Base-by-base conservation (phyloP, 2,329 filamentous ascomycete species). In the Westerdykella aurantiaca region DNA sequence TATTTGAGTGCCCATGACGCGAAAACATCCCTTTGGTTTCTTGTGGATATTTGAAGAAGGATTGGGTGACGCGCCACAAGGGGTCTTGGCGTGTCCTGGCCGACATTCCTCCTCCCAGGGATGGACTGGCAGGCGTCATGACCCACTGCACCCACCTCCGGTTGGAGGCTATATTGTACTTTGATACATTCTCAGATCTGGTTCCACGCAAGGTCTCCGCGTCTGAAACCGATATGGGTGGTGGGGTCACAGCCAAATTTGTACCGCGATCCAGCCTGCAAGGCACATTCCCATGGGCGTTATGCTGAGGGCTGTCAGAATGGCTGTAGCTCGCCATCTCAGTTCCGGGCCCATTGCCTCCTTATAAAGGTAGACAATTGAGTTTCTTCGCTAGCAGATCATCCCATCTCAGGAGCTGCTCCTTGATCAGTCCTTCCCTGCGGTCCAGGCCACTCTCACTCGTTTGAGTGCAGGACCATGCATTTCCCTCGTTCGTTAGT, bases 381-480 rank as follows among this genome's bases (percentile, higher is more conserved):
- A 45, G 6, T 29, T 9, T 29, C 44, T 47, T 44, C 50, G 31
- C 35, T 41, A 46, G 44, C 45, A 48, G 46, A 33, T 41, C 46
- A 52, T 47, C 47, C 43, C 47, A 44, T 35, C 42, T 39, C 38
- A 47, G 44, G 50, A 45, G 43, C 47, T 29, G 25, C 45, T 45
- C 44, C 46, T 49, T 45, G 48, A 21, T 42, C 34, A 42, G 37
- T 45, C 37, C 48, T 43, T 44, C 57, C 50, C 41, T 50, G 52
- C 45, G 51, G 49, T 58, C 50, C 47, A 57, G 60, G 60, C 49
- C 49, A 37, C 53, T 57, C 54, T 59, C 57, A 60, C 53, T 63
- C 58, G 50, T 53, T 61, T 47, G 59, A 56, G 56, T 60, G 54
- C 58, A 64, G 58, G 50, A 56, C 54, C 56, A 65, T 66, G 63